Percentiles rank a stretch among this genome's conserved stretches.
Evolutionary conservation across 129 eudicot genomes (phyloP).

Genomic region (Sambucus nigra): DNA sequence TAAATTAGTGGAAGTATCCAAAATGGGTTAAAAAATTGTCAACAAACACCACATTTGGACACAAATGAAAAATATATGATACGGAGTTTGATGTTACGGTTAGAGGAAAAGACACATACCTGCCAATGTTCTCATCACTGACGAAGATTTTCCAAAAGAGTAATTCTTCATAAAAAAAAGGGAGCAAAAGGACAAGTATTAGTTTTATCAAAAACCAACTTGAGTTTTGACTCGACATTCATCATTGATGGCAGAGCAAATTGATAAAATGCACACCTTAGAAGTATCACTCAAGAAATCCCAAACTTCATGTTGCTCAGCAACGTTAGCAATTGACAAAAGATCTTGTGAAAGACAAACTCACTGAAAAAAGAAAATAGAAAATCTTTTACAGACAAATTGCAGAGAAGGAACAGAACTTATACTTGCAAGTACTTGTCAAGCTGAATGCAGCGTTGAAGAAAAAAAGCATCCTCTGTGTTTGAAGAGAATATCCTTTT

Average conservation of each 20-base stretch:
- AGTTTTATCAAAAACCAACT: neutral
- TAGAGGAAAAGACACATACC: constrained; percentile 32
- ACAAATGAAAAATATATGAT: too few species aligned
- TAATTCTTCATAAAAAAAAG: constrained; percentile 58
- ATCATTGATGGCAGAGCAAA: neutral
- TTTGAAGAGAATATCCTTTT: constrained; percentile 99
- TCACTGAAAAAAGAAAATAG: constrained; percentile 1
- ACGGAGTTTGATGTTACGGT: neutral
- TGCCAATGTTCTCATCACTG: constrained; percentile 81
- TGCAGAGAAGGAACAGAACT: neutral
- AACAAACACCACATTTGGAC: too few species aligned
- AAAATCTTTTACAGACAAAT: neutral
- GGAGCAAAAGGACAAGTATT: constrained; percentile 1
- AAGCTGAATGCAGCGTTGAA: constrained; percentile 95
- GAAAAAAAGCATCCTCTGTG: constrained; percentile 97
- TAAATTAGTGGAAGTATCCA: neutral
- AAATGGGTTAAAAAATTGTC: neutral
- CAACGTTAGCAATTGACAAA: constrained; percentile 88
- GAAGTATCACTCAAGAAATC: constrained; percentile 90
- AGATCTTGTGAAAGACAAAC: constrained; percentile 53
- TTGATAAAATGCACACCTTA: constrained; percentile 34
- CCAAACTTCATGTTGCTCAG: constrained; percentile 99
- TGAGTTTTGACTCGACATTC: constrained; percentile 8
- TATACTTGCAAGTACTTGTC: constrained; percentile 87
- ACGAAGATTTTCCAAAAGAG: constrained; percentile 83